These are phyloP conservation scores for Fonsecaea pedrosoi DNA, from an alignment of 2,329 filamentous ascomycete genomes.

Conservation along the genomic window DNA sequence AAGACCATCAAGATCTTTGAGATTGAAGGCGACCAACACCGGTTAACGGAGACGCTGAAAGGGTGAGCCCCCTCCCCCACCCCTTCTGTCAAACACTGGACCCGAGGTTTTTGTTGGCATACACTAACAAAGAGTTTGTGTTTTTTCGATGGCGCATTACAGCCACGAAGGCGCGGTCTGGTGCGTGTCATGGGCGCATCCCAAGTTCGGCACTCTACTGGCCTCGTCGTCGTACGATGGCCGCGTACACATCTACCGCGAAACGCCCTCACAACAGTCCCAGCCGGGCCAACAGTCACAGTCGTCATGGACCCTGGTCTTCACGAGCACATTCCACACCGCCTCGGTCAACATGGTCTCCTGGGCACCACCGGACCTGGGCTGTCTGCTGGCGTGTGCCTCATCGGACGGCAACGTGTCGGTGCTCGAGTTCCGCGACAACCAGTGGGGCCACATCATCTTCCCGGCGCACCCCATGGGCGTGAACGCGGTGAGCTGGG, in stretches of 20 bases:
- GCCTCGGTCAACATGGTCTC: conserved; percentile 95
- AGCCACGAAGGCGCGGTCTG: conserved; percentile 97
- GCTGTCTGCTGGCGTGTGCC: conserved; percentile 92
- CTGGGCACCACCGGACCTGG: conserved; percentile 96
- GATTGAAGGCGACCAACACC: conserved; percentile 89
- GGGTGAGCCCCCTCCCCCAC: conserved; percentile 64
- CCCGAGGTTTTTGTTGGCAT: not conserved
- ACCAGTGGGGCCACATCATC: conserved; percentile 85
- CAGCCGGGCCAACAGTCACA: conserved; percentile 46
- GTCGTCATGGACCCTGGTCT: conserved; percentile 80
- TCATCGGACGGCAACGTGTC: conserved; percentile 92
- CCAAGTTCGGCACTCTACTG: conserved; percentile 97
- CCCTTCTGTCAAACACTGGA: not conserved
- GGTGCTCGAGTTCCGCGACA: conserved; percentile 96
- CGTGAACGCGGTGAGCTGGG: conserved; percentile 96
- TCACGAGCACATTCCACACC: conserved; percentile 91
- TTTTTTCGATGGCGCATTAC: conserved; percentile 21
- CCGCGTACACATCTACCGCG: conserved; percentile 98
- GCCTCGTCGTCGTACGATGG: conserved; percentile 96
- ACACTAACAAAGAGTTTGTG: not conserved
- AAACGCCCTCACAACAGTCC: conserved; percentile 55
- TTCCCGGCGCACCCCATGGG: conserved; percentile 93
- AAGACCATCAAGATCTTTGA: conserved; percentile 99
- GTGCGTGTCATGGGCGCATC: conserved; percentile 97
- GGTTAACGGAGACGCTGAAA: conserved; percentile 89